Evolutionary conservation across 2,329 filamentous ascomycete genomes (phyloP).

Genomic region (Furcasterigmium sp.): DNA sequence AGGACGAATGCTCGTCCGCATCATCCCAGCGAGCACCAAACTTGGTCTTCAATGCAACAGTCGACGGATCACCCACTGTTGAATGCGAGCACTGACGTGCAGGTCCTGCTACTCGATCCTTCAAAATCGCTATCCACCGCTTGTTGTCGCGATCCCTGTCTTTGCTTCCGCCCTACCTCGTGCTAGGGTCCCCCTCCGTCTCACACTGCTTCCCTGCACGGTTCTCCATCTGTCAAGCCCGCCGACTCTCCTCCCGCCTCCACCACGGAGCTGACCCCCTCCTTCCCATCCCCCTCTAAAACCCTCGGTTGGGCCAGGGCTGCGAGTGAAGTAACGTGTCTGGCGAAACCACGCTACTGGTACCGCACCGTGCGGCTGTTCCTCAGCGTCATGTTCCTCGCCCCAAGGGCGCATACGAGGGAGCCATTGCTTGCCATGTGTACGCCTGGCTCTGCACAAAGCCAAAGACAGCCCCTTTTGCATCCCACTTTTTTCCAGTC

Average conservation of each 20-base stretch:
- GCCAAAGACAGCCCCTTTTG: too few species aligned
- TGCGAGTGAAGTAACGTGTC: too few species aligned
- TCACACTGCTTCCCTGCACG: too few species aligned
- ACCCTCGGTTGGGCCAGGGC: too few species aligned
- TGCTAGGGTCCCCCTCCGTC: conserved; percentile 1
- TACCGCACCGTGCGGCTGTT: not conserved
- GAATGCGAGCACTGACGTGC: not conserved
- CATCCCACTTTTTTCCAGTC: too few species aligned
- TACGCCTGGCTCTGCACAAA: too few species aligned
- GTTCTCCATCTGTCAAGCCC: not conserved
- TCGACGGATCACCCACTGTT: not conserved
- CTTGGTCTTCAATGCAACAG: not conserved
- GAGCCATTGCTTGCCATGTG: too few species aligned
- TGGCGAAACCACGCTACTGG: not conserved
- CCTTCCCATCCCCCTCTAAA: not conserved
- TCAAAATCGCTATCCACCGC: not conserved
- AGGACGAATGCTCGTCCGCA: too few species aligned
- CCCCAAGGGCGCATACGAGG: too few species aligned
- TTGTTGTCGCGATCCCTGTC: not conserved
- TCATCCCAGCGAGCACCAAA: not conserved
- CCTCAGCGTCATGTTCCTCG: not conserved
- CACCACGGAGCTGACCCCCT: not conserved
- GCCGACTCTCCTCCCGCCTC: not conserved
- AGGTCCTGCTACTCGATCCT: not conserved
- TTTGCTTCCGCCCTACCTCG: conserved; percentile 2